A percentile compares a stretch with the other conserved stretches of the same genome.
Conservation (phyloP, 106 monocot genomes). For the Dioscorea dumetorum region DNA sequence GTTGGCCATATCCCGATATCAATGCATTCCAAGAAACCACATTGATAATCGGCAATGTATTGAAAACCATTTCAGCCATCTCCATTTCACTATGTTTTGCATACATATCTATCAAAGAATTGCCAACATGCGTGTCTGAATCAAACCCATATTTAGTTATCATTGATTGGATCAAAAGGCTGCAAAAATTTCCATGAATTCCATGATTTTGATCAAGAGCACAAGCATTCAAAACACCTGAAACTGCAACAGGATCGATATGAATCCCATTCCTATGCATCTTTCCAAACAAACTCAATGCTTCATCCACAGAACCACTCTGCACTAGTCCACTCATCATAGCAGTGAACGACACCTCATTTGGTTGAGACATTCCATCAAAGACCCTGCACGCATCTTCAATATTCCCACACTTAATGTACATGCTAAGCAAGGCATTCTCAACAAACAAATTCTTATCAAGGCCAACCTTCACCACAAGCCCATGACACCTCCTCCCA, state of each 20-base stretch:
- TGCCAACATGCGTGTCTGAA: conserved; percentile 59
- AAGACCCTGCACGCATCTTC: conserved; percentile 54
- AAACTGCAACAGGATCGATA: conserved; percentile 61
- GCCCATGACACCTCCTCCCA: conserved; percentile 58
- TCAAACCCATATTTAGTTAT: conserved; percentile 49
- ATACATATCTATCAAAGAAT: conserved; percentile 72
- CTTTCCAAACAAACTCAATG: conserved; percentile 56
- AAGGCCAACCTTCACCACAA: conserved; percentile 54
- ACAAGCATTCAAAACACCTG: conserved; percentile 65
- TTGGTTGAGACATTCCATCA: conserved; percentile 41
- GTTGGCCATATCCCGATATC: conserved; percentile 69
- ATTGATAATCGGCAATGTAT: conserved; percentile 28
- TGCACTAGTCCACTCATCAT: conserved; percentile 76
- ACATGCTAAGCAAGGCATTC: conserved; percentile 77
- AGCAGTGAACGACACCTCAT: conserved; percentile 90
- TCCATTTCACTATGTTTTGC: conserved; percentile 49
- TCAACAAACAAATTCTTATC: conserved; percentile 52
- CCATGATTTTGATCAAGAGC: conserved; percentile 1
- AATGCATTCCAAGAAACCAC: conserved; percentile 87
- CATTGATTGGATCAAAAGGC: conserved; percentile 40
- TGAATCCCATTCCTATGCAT: conserved; percentile 52
- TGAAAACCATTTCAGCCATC: conserved; percentile 47
- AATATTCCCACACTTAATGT: conserved; percentile 49
- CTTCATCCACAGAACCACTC: conserved; percentile 33
- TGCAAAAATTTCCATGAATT: conserved; percentile 9